These are phyloP conservation scores for Solanum paucissectum DNA, from an alignment of 257 asterid genomes.

Conservation along the genomic window DNA sequence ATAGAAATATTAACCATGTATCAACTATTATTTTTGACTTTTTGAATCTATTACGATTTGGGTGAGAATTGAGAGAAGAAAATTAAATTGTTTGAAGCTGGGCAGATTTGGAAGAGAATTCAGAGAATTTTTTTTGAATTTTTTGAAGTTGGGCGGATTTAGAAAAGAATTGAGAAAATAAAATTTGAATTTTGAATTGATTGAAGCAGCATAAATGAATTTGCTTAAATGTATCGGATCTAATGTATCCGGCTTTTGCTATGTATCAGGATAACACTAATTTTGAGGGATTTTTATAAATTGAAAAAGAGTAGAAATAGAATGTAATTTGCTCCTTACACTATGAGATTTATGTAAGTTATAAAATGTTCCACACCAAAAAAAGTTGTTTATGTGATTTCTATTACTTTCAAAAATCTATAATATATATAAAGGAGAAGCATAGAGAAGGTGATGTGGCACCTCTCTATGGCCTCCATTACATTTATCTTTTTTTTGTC, in stretches of 20 bases:
- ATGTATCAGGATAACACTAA: not conserved
- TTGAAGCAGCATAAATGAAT: not conserved
- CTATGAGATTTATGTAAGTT: too few relatives aligned
- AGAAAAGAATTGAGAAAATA: not conserved
- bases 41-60: not conserved
- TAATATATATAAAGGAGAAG: too few relatives aligned
- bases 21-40: too few relatives aligned
- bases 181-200: not conserved
- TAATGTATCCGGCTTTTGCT: not conserved
- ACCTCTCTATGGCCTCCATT: too few relatives aligned
- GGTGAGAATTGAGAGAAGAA: not conserved
- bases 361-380: too few relatives aligned
- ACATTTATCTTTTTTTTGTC: too few relatives aligned
- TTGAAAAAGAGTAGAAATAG: too few relatives aligned
- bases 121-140: accelerated
- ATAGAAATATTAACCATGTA: too few relatives aligned
- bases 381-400: not conserved
- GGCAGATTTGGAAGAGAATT: not conserved
- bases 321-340: too few relatives aligned
- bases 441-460: too few relatives aligned
- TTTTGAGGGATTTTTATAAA: not conserved
- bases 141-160: not conserved
- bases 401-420: not conserved
- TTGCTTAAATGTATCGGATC: not conserved
- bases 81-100: not conserved